Evolutionary conservation across 495 filamentous ascomycete species (phyloP).

Genomic region (Trichoderma orchidacearum): DNA sequence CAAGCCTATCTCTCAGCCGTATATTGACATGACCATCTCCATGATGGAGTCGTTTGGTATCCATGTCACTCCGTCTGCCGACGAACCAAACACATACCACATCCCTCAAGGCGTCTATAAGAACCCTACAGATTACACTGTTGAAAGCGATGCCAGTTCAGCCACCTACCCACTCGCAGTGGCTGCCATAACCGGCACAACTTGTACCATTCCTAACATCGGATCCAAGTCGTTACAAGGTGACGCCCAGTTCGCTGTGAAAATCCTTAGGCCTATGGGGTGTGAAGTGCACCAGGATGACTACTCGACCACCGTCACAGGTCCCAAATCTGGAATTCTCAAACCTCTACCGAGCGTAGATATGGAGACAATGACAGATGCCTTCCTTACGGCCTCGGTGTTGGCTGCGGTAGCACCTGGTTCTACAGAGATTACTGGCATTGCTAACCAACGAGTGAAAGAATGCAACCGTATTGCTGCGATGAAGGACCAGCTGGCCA

Average conservation of each 20-base stretch:
- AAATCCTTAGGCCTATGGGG: slow-evolving; percentile 87
- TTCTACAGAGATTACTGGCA: slow-evolving; percentile 78
- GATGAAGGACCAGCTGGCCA: slow-evolving; percentile 93
- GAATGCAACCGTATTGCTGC: slow-evolving; percentile 95
- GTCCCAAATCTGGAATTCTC: slow-evolving; percentile 60
- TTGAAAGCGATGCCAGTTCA: slow-evolving; percentile 95
- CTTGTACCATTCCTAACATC: slow-evolving; percentile 92
- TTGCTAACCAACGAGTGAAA: slow-evolving; percentile 98
- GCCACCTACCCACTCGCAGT: slow-evolving; percentile 94
- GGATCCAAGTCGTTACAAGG: slow-evolving; percentile 84
- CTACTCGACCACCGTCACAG: slow-evolving; percentile 82
- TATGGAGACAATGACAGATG: slow-evolving; percentile 99
- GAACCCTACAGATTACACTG: slow-evolving; percentile 75
- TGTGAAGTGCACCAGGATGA: slow-evolving; percentile 77
- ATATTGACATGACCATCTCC: slow-evolving; percentile 96
- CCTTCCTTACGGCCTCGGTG: slow-evolving; percentile 88
- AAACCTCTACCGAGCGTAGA: slow-evolving; percentile 60
- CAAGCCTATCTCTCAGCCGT: slow-evolving; percentile 90
- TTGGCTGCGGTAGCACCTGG: slow-evolving; percentile 82
- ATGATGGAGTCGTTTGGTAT: slow-evolving; percentile 97
- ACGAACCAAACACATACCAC: slow-evolving; percentile 81
- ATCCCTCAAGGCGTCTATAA: slow-evolving; percentile 77
- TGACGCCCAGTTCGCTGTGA: slow-evolving; percentile 87
- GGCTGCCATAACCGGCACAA: slow-evolving; percentile 88
- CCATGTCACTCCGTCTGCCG: slow-evolving; percentile 41